Conservation (phyloP, 2,329 filamentous ascomycete genomes). For the Microdochium bolleyi region DNA sequence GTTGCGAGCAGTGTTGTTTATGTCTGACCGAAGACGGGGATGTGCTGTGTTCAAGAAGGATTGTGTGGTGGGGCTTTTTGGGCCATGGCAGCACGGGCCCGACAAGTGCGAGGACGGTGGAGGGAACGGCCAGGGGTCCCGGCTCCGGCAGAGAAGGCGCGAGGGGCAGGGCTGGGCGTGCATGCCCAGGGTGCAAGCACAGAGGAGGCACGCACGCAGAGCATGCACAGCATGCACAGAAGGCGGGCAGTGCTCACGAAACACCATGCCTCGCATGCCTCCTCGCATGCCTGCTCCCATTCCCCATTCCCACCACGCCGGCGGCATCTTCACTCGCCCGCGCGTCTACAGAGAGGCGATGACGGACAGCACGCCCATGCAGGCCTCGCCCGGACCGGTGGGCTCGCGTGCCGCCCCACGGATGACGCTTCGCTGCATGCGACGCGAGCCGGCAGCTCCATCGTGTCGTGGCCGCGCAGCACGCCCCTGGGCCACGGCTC, state of each 20-base stretch:
- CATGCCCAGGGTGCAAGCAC: not conserved
- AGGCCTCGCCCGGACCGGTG: not conserved
- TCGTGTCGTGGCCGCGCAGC: not conserved
- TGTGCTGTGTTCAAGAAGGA: no score
- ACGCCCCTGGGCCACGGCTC: not conserved
- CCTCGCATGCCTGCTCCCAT: no score
- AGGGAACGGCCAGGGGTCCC: not conserved
- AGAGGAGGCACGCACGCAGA: not conserved
- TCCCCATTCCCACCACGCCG: no score
- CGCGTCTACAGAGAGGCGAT: no score
- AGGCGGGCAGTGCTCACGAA: no score
- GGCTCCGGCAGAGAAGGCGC: not conserved
- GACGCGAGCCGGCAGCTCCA: not conserved
- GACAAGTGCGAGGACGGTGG: no score
- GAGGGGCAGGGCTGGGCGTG: not conserved
- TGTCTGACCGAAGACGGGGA: no score
- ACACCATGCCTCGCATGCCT: no score
- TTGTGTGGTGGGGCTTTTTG: no score
- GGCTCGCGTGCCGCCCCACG: not conserved
- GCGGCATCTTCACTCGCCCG: no score
- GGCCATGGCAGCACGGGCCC: no score
- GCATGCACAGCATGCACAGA: not conserved
- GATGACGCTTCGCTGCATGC: not conserved
- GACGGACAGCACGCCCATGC: not conserved
- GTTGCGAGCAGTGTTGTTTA: no score